Evolutionary conservation across 257 asterid species (phyloP).

Genomic region (Rhazya stricta): DNA sequence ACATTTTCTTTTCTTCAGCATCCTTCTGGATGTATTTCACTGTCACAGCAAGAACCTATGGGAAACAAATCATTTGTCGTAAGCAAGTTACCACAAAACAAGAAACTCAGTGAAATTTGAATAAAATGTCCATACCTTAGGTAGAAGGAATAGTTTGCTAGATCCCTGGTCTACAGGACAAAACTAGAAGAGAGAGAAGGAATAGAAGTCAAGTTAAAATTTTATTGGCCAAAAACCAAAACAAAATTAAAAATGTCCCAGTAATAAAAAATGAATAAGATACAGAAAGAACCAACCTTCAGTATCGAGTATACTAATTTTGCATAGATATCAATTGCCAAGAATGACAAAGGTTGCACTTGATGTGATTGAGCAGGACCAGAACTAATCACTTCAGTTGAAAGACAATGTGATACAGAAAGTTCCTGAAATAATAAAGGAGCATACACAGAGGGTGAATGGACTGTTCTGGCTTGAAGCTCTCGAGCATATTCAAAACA

Average conservation of each 20-base stretch:
- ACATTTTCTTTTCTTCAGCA: conserved; percentile 62
- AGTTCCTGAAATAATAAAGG: conserved; percentile 54
- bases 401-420: conserved; percentile 78
- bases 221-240: neutral
- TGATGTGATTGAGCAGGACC: conserved; percentile 59
- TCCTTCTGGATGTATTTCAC: conserved; percentile 78
- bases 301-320: conserved; percentile 74
- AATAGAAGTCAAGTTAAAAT: conserved; percentile 19
- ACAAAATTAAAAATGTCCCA: neutral
- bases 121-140: conserved; percentile 52
- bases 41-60: conserved; percentile 79
- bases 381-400: conserved; percentile 71
- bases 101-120: conserved; percentile 1
- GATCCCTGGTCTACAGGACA: conserved; percentile 74
- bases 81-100: conserved; percentile 17
- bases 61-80: conserved; percentile 6
- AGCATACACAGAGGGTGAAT: neutral
- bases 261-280: neutral
- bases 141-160: conserved; percentile 63
- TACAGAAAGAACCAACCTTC: conserved; percentile 49
- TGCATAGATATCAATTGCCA: conserved; percentile 89
- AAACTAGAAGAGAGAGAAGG: conserved; percentile 48
- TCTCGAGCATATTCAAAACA: neutral
- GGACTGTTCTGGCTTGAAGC: conserved; percentile 2
- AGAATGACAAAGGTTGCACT: conserved; percentile 74